Evolutionary conservation across 441 rosid species (phyloP).

Genomic region (Mallotus japonicus): DNA sequence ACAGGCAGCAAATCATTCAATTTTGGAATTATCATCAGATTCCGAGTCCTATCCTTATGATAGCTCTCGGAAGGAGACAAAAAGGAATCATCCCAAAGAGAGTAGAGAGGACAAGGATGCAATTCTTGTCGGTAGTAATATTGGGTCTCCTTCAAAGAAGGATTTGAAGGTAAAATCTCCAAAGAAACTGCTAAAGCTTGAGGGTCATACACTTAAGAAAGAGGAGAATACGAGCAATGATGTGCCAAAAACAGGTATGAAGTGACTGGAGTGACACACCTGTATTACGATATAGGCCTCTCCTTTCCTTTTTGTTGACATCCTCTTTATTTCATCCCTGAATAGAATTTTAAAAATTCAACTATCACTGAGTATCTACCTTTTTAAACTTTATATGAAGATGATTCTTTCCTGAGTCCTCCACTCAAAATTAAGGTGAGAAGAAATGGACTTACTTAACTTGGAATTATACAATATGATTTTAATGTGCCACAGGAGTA

Average conservation of each 20-base stretch:
- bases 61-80: constrained; percentile 25
- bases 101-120: constrained; percentile 39
- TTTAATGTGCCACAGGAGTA: constrained; percentile 41
- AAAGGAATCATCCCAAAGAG: constrained; percentile 28
- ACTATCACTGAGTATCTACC: neutral
- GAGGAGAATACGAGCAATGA: constrained; percentile 36
- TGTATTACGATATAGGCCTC: neutral
- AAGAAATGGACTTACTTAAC: constrained; percentile 29
- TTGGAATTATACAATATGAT: constrained; percentile 13
- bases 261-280: neutral
- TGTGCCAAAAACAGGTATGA: constrained; percentile 42
- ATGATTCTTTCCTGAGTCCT: neutral
- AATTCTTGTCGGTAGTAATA: constrained; percentile 26
- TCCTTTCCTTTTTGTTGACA: neutral
- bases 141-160: constrained; percentile 41
- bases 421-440: neutral
- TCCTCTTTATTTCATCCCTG: constrained; percentile 1
- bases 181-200: constrained; percentile 34
- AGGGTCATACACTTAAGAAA: constrained; percentile 30
- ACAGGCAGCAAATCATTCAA: constrained; percentile 43
- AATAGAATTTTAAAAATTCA: neutral
- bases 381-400: neutral
- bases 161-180: constrained; percentile 51
- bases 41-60: constrained; percentile 54
- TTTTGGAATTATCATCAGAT: constrained; percentile 64